Evolutionary conservation across 2,329 filamentous ascomycete species (phyloP), one percentile per base, ranked within the genome.

Genomic region (Fusarium sp.): DNA sequence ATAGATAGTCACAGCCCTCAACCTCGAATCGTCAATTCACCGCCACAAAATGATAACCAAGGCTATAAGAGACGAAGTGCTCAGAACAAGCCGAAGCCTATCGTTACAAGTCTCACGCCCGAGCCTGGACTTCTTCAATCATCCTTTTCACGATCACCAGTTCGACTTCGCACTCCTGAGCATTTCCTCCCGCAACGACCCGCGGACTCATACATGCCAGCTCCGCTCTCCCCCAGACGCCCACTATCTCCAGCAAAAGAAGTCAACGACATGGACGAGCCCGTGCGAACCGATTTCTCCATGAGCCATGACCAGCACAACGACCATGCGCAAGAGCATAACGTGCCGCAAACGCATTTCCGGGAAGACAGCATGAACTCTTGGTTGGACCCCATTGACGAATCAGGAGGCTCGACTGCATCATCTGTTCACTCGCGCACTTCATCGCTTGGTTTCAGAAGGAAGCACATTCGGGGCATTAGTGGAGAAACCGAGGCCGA

Each of bases 371-470:
- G 93, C 78, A 91, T 92, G 69, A 94, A 93, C 58, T 97, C 95
- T 2, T 97, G 95, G 95, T 83, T 97, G n/a, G 94, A 97, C 79
- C 95, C 94, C 3, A 96, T 97, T 63, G 93, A 97, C 79, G 95
- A 97, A 76, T 97, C 95, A 28, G 93, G 92, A 39, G 92, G 90
- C 24, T 97, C 95, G 2, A 91, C 91, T 7, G 87, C 89, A 6
- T 94, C 93, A 4, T 97, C 95, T 1, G 87, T 94, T 4, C 93
- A 95, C 79, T 97, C 95, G 0, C 87, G 93, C 54, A 91, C 92
- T 8, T 95, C 93, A 2, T 93, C 92, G 3, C 83, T 91, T 65
- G 88, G 90, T 47, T 83, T 93, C 53, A 87, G 90, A 69, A 88
- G 92, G 71, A 93, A 92, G 77, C 91, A 93, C 72, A 89, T 94